Evolutionary conservation across 2,329 filamentous ascomycete genomes (phyloP).

Genomic region (Rugonectria rugulosa): DNA sequence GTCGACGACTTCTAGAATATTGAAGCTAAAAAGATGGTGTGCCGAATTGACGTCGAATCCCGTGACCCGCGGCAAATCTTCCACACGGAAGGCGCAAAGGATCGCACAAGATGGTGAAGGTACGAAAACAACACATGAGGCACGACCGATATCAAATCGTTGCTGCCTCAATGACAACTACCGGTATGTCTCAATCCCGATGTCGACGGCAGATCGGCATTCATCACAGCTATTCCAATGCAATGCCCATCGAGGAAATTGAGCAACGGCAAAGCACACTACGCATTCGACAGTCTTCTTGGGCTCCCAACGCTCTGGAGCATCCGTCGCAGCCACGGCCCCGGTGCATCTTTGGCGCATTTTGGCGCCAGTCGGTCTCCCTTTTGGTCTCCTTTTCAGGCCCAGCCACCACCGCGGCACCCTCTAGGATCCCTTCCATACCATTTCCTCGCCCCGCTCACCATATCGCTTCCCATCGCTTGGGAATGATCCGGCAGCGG

Average conservation of each 20-base stretch:
- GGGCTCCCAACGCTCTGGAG: constrained; percentile 33
- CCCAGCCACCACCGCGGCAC: constrained; percentile 18
- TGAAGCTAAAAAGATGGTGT: not conserved
- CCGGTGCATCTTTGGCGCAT: constrained; percentile 17
- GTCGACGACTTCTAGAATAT: constrained; percentile 2
- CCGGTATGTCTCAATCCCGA: constrained; percentile 26
- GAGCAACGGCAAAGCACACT: constrained; percentile 20
- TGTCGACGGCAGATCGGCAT: constrained; percentile 27
- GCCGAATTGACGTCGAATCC: not conserved
- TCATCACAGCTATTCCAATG: constrained; percentile 10
- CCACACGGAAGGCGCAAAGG: not conserved
- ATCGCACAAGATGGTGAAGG: too few species aligned
- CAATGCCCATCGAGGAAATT: constrained; percentile 29
- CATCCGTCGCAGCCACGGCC: constrained; percentile 24
- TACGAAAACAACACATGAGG: too few species aligned
- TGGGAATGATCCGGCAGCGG: constrained; percentile 33
- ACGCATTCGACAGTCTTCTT: constrained; percentile 12
- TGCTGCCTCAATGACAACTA: not conserved
- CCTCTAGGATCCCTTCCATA: constrained; percentile 35
- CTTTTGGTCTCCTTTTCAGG: constrained; percentile 13
- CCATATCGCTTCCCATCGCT: constrained; percentile 35
- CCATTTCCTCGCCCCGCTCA: constrained; percentile 32
- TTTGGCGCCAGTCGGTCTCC: constrained; percentile 23
- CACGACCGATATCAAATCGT: not conserved
- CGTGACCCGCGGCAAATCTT: constrained; percentile 4